Evolutionary conservation across 2,329 filamentous ascomycete species (phyloP), one percentile per base, ranked within the genome.

Genomic region (Trichocomaceae sp.): DNA sequence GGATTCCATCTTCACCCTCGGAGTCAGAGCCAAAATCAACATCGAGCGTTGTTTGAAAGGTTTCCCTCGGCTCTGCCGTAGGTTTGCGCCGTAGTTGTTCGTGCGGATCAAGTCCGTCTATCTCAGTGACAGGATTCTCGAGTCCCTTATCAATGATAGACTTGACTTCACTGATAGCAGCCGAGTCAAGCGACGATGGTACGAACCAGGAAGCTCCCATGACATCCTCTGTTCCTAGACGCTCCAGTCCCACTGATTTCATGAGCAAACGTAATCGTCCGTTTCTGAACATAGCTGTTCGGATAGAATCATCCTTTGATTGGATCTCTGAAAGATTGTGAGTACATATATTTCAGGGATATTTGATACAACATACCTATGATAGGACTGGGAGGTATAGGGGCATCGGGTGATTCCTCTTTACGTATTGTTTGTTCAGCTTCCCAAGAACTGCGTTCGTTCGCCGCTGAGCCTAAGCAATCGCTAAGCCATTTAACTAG

Each of bases 241-340:
- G 79, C 63, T 86, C 79, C 58, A 95, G 82, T 0, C 87, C 88
- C 17, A 86, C 77, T 0, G 93, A 78, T 1, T 79, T 85, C 81
- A 97, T 86, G 3, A 99, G 80, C 1, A 97, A 83, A 33, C 91
- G 86, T 2, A 97, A 79, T 64, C 92, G 86, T 9, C 88, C 85
- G 69, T 97, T 95, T 66, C 90, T 95, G 76, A 95, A 95, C 72
- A 96, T 84, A 23, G 89, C 86, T 20, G 79, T 80, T 50, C 84
- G 83, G 41, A 84, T 83, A 48, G 81, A 78, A 46, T 87, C 82
- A 42, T 81, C 83, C 55, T 86, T 83, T 0, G 87, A 79, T 50
- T 78, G 80, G 52, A 90, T 73, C 54, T 73, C 82, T 86, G 63
- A 35, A 59, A 41, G 37, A 17, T 45, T 50, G 55, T 70, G 56